Percentiles rank a stretch among this genome's conserved stretches.
These are phyloP conservation scores for Neonectria faginata DNA, from an alignment of 2,329 filamentous ascomycete genomes.

Conservation along the genomic window DNA sequence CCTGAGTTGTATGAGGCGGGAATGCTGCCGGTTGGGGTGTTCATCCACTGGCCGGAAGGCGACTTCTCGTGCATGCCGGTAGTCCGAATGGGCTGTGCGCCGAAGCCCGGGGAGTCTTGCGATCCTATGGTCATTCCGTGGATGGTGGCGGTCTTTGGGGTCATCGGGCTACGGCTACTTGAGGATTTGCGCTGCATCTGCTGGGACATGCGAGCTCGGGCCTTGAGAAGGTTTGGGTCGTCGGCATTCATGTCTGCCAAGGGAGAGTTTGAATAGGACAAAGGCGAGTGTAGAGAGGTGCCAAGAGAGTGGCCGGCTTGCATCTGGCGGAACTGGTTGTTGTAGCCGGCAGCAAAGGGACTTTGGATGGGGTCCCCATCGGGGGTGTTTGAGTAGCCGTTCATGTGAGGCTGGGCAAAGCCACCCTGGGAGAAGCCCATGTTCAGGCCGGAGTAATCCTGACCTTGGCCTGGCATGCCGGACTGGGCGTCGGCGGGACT, in stretches of 20 bases:
- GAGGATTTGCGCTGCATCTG: constrained; percentile 79
- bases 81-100: constrained; percentile 81
- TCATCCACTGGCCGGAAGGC: constrained; percentile 89
- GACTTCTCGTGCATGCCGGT: constrained; percentile 81
- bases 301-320: constrained; percentile 69
- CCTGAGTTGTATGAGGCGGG: constrained; percentile 91
- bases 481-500: constrained; percentile 65
- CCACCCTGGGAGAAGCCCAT: constrained; percentile 68
- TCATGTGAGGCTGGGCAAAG: constrained; percentile 75
- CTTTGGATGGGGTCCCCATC: constrained; percentile 93
- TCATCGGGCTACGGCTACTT: constrained; percentile 82
- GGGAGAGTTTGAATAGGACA: constrained; percentile 55
- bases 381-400: constrained; percentile 89
- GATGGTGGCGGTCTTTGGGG: constrained; percentile 85
- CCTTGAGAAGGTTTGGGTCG: constrained; percentile 70
- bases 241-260: constrained; percentile 63
- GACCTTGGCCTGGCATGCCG: constrained; percentile 64
- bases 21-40: constrained; percentile 80
- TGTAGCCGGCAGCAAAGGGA: constrained; percentile 84
- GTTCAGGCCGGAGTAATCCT: constrained; percentile 68
- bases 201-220: constrained; percentile 69
- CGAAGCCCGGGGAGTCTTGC: constrained; percentile 77
- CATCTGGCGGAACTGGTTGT: constrained; percentile 81
- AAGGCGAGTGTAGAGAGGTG: constrained; percentile 59
- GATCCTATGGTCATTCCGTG: constrained; percentile 75